These are phyloP conservation scores for Colletotrichum sp. DNA, from an alignment of 2,329 filamentous ascomycete species.

Conservation along the genomic window DNA sequence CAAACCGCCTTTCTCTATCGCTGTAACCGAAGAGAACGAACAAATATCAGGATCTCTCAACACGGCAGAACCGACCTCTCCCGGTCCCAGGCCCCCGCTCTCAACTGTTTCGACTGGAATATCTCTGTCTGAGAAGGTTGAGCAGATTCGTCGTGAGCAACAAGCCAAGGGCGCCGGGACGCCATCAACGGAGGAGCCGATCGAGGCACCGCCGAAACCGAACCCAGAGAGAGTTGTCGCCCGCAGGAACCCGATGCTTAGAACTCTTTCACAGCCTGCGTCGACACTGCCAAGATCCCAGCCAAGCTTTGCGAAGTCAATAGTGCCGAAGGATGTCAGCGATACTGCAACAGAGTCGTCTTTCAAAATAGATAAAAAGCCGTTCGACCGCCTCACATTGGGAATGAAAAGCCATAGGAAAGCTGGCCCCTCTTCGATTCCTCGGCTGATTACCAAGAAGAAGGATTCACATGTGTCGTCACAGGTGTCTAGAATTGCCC, in stretches of 20 bases:
- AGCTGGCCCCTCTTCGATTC: constrained; percentile 76
- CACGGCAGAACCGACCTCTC: background rate
- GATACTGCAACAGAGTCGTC: constrained; percentile 40
- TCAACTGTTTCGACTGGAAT: constrained; percentile 17
- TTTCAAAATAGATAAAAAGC: constrained; percentile 71
- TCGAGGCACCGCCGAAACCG: constrained; percentile 27
- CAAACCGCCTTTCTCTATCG: constrained; percentile 20
- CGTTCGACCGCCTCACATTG: constrained; percentile 75
- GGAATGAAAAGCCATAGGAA: constrained; percentile 66
- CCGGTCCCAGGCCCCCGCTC: background rate
- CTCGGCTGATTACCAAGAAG: constrained; percentile 80
- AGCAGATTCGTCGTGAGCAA: constrained; percentile 58
- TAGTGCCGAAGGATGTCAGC: constrained; percentile 39
- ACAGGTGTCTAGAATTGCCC: constrained; percentile 88
- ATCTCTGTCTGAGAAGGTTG: constrained; percentile 51
- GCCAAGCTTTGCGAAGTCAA: constrained; percentile 47
- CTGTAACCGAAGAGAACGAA: constrained; percentile 5
- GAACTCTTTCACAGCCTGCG: constrained; percentile 58
- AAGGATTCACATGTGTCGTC: constrained; percentile 82
- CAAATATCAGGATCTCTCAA: background rate
- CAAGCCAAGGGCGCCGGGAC: constrained; percentile 37
- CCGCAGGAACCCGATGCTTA: constrained; percentile 56
- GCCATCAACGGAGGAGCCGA: constrained; percentile 21
- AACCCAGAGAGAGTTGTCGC: constrained; percentile 40
- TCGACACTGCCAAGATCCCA: constrained; percentile 52